Percentiles rank a stretch among this genome's conserved stretches.
phyloP scores from a whole-genome alignment of 305 asterid genomes.

The Fraxinus nigra region DNA sequence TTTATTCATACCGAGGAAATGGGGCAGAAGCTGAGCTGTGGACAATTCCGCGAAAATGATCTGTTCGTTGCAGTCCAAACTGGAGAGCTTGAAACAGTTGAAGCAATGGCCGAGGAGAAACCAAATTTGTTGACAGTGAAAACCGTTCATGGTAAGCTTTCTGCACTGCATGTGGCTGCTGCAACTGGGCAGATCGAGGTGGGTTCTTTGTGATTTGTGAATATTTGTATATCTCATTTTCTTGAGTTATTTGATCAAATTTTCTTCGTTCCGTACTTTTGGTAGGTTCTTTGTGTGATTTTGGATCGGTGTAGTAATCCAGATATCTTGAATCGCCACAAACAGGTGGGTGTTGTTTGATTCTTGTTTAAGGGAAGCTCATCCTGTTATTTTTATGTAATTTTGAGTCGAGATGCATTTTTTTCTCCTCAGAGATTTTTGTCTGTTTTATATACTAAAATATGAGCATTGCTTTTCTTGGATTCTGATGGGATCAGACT shows the following conservation, averaged over 20 bases:
- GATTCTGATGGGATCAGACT: slow-evolving; percentile 47
- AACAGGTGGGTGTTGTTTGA: slow-evolving; percentile 38
- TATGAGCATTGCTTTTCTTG: slow-evolving; percentile 6
- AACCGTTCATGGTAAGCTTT: slow-evolving; percentile 43
- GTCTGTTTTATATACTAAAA: slow-evolving; percentile 1
- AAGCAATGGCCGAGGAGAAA: slow-evolving; percentile 48
- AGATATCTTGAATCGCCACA: slow-evolving; percentile 69
- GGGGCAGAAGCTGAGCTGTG: slow-evolving; percentile 76
- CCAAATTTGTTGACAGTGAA: slow-evolving; percentile 39
- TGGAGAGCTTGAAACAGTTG: slow-evolving; percentile 62
- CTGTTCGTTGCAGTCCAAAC: slow-evolving; percentile 61
- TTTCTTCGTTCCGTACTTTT: slow-evolving; percentile 7
- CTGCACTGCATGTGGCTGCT: slow-evolving; percentile 73
- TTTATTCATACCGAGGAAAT: slow-evolving; percentile 31
- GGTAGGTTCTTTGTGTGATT: slow-evolving; percentile 68
- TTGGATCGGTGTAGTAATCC: slow-evolving; percentile 65
- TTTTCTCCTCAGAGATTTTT: not conserved
- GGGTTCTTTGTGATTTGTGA: not conserved
- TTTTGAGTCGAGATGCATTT: not conserved
- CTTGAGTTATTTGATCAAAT: slow-evolving; percentile 9
- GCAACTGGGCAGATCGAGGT: slow-evolving; percentile 76
- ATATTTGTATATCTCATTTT: not conserved
- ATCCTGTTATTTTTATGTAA: not conserved
- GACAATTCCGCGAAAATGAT: slow-evolving; percentile 36
- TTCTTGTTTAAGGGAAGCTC: not conserved